These are phyloP conservation scores for Porpolomopsis calyptriformis DNA, from an alignment of 768 basidiomycete genomes.

Conservation along the genomic window DNA sequence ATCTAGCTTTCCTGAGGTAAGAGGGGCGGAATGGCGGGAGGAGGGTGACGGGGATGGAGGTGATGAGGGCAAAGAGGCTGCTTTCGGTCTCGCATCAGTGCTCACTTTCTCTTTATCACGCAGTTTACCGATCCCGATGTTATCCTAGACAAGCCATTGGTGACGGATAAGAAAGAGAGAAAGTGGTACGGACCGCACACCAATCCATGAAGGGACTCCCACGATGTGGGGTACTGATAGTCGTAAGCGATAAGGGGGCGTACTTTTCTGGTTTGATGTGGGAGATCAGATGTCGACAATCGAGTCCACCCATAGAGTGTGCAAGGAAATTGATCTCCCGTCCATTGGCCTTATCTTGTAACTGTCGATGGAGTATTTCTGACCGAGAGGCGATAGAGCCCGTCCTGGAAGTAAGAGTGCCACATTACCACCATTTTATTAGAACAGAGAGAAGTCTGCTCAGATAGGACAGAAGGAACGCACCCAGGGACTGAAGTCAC, in stretches of 20 bases:
- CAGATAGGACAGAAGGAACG: slow-evolving; percentile 19
- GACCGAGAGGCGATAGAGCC: slow-evolving; percentile 83
- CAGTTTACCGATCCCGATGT: slow-evolving; percentile 81
- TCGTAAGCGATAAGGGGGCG: slow-evolving; percentile 77
- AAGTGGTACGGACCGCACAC: slow-evolving; percentile 60
- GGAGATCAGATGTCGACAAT: slow-evolving; percentile 86
- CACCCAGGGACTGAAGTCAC: slow-evolving; percentile 92
- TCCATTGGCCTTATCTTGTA: slow-evolving; percentile 55
- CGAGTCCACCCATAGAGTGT: slow-evolving; percentile 97
- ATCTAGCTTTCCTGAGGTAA: too few relatives aligned
- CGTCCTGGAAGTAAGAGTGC: slow-evolving; percentile 42
- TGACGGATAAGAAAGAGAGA: slow-evolving; percentile 4
- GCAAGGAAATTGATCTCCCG: slow-evolving; percentile 87
- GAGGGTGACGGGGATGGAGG: not conserved
- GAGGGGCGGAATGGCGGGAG: not conserved
- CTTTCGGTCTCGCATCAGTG: slow-evolving; percentile 5
- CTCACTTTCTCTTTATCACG: slow-evolving; percentile 29
- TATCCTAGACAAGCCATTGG: slow-evolving; percentile 40
- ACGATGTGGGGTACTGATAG: slow-evolving; percentile 86
- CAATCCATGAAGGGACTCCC: slow-evolving; percentile 99
- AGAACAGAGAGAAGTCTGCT: not conserved
- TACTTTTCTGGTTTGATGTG: slow-evolving; percentile 77
- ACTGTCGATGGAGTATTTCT: slow-evolving; percentile 58
- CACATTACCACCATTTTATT: not conserved
- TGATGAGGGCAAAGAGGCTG: slow-evolving; percentile 4